Evolutionary conservation across 768 basidiomycete genomes (phyloP).

Genomic region (Russula ochroleuca): DNA sequence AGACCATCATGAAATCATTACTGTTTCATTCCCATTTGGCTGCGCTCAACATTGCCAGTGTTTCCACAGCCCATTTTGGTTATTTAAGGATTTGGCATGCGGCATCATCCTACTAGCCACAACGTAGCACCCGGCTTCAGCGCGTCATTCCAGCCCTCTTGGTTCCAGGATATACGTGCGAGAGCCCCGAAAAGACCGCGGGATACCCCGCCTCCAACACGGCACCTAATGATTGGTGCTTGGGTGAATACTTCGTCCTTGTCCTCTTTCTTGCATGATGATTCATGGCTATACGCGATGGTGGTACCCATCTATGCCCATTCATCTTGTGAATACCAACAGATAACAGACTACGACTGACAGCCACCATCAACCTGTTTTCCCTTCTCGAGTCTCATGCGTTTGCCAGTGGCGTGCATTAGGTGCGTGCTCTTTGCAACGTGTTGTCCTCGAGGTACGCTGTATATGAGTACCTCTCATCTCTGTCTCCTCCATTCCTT

Average conservation of each 20-base stretch:
- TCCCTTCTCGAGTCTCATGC: slow-evolving; percentile 1
- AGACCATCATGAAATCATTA: neutral
- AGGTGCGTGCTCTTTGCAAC: slow-evolving; percentile 16
- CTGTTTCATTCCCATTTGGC: neutral
- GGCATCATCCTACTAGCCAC: neutral
- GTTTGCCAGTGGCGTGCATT: slow-evolving; percentile 5
- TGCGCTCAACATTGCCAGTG: neutral
- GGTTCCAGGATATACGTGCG: neutral
- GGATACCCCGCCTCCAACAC: neutral
- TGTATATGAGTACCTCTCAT: slow-evolving; percentile 7
- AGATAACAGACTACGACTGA: neutral
- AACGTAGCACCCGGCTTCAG: neutral
- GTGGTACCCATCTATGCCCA: neutral
- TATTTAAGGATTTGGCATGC: neutral
- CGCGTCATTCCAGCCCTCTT: slow-evolving; percentile 11
- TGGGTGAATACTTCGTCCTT: neutral
- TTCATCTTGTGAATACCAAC: slow-evolving; percentile 2
- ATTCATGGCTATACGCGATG: neutral
- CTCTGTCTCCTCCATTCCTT: slow-evolving; percentile 2
- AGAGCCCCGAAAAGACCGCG: slow-evolving; percentile 3
- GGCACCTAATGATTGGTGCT: slow-evolving; percentile 12
- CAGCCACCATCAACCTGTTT: neutral
- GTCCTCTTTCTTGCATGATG: neutral
- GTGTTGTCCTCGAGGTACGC: slow-evolving; percentile 22
- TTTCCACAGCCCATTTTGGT: neutral